Base-by-base conservation (phyloP, 352 stramenopile genomes). In the Blastocystis hominis region DNA sequence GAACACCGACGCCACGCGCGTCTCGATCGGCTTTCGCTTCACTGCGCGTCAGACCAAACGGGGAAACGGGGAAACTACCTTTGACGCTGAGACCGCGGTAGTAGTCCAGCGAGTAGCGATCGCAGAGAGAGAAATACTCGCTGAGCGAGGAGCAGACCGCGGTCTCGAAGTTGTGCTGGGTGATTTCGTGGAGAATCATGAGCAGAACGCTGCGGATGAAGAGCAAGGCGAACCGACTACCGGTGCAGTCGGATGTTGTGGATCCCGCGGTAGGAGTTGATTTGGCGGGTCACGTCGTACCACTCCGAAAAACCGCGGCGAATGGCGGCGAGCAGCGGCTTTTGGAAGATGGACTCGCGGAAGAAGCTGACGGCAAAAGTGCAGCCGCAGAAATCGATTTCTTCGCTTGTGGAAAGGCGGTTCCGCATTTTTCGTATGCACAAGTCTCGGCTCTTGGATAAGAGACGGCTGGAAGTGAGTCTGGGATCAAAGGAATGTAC, bases 331-430 rank as follows among this genome's bases (percentile, higher is more conserved):
- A 80, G 70, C 15, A 56, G 15, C 3, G 70, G 70, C 46, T 64
- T 63, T 46, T 80, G 70, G 36, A 80, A 80, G 4, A 59, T 24
- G 4, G 50, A 36, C 46, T 80, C 70, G 42, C 70, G 70, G 40
- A 80, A 30, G 36, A 80, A 80, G 44, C 70, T 80, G 3, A 80
- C 46, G 4, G 70, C 70, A 64, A 66, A 80, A 10, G 70, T 80
- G 44, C 70, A 80, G 34, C 70, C 70, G 3, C 70, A 80, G 70
- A 80, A 80, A 36, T 64, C 47, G 55, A 38, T 63, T 40, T 80
- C 70, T 17, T 80, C 70, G 20, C 47, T 80, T 2, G 70, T 80
- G 24, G 70, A 54, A 40, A 80, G 62, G 15, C 70, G 70, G 9
- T 40, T 59, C 7, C 62, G 62, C 70, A 80, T 80, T 44, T 80